Percentiles rank a stretch among this genome's conserved stretches.
Evolutionary conservation across 441 rosid species (phyloP).

Genomic region (Rhodomyrtus psidioides): DNA sequence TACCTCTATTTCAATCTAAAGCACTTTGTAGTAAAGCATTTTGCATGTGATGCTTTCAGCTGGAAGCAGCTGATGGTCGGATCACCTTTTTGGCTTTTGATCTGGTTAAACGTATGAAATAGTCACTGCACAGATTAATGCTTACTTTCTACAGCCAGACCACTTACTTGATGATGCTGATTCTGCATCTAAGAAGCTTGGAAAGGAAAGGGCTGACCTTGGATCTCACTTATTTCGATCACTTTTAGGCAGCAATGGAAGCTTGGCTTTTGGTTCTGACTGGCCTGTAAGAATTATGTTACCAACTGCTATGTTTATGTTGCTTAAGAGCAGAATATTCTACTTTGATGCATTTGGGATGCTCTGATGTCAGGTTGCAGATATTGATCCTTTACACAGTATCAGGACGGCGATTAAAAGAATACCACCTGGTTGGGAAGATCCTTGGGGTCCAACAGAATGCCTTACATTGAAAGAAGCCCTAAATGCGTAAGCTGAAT

Average conservation of each 20-base stretch:
- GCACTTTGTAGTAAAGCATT: neutral
- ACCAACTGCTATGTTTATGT: neutral
- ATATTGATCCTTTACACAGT: slow-evolving; percentile 60
- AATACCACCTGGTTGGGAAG: slow-evolving; percentile 62
- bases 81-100: neutral
- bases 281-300: slow-evolving; percentile 66
- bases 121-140: neutral
- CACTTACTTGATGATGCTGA: slow-evolving; percentile 86
- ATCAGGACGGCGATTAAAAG: slow-evolving; percentile 69
- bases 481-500: slow-evolving; percentile 49
- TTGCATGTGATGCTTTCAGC: neutral
- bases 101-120: neutral
- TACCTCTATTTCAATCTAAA: neutral
- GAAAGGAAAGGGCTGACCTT: slow-evolving; percentile 55
- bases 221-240: slow-evolving; percentile 61
- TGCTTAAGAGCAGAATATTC: neutral
- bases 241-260: slow-evolving; percentile 46
- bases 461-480: slow-evolving; percentile 58
- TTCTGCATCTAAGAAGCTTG: slow-evolving; percentile 63
- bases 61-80: neutral
- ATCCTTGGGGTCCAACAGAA: slow-evolving; percentile 74
- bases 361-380: slow-evolving; percentile 42
- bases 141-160: slow-evolving; percentile 59
- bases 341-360: neutral
- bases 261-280: slow-evolving; percentile 80